Base-by-base conservation (phyloP, 2,329 filamentous ascomycete species). In the Exophiala sp. region DNA sequence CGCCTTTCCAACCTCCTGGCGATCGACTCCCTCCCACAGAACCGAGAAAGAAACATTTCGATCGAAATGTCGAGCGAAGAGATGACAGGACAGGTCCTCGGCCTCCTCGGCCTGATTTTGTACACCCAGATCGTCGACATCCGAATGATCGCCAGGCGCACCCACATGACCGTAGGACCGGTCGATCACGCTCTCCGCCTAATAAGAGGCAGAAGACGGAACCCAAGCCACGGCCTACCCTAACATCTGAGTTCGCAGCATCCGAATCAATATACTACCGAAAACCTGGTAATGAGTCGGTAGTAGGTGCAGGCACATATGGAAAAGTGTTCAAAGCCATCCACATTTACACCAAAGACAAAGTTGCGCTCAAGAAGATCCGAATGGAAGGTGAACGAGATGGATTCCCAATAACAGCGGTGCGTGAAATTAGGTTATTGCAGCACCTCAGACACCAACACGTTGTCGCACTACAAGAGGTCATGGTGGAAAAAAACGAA, bases 401-500 rank as follows among this genome's bases (percentile, higher is more conserved):
- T 69, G 90, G 90, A 0, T 95, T 95, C 62, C 91, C 91, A 0
- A 89, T 96, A 41, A 96, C 91, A 0, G 91, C 91, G 0, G 88
- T 95, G 21, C 85, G 91, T 56, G 91, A 96, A 70, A 91, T 96
- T 75, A 95, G 95, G 69, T 77, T 96, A 20, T 78, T 96, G n/a
- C 90, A 95, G 67, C 91, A 88, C 3, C 78, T 95, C 18, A 85
- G 86, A 59, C 89, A 95, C 65, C 75, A 79, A 55, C 95, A 95
- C 65, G 85, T 96, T 47, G 89, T 96, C 53, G 84, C 85, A 38
- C 75, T 96, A 14, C 84, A 88, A 61, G 91, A 96, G 72, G 89
- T 95, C 62, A 99, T 99, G 94, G 94, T 99, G 2, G 94, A 99
- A 73, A 89, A 87, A 68, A 97, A 97, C 63, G 91, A 97, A 71